Percentiles rank a stretch among this genome's conserved stretches.
These are phyloP conservation scores for Corymbia calophylla DNA, from an alignment of 441 rosid species.

Conservation along the genomic window DNA sequence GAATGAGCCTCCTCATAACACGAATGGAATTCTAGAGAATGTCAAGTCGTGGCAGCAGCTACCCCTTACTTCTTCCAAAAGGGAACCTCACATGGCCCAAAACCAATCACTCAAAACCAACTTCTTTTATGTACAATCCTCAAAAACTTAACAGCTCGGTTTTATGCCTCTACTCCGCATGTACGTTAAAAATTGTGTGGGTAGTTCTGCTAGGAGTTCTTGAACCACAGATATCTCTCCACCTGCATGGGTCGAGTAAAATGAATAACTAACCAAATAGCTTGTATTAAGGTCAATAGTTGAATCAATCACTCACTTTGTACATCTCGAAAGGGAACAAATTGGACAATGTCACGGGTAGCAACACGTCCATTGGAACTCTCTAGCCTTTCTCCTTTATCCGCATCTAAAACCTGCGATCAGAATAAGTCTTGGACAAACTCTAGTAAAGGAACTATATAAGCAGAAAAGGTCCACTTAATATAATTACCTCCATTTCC, in stretches of 20 bases:
- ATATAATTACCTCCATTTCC: slow-evolving; percentile 79
- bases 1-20: not conserved
- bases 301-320: slow-evolving; percentile 45
- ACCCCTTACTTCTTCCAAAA: not conserved
- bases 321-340: slow-evolving; percentile 66
- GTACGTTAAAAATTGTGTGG: slow-evolving; percentile 68
- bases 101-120: not conserved
- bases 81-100: not conserved
- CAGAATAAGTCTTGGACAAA: not conserved
- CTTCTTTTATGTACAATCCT: not conserved
- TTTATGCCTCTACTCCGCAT: slow-evolving; percentile 60
- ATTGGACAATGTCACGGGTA: slow-evolving; percentile 87
- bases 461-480: not conserved
- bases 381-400: slow-evolving; percentile 82
- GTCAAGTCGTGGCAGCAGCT: not conserved
- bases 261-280: not conserved
- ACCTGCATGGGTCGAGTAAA: slow-evolving; percentile 31
- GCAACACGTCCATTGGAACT: slow-evolving; percentile 78
- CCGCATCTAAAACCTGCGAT: slow-evolving; percentile 69
- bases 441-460: not conserved
- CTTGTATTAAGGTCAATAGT: not conserved
- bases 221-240: slow-evolving; percentile 74
- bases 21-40: not conserved
- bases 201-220: slow-evolving; percentile 76
- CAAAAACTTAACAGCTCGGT: slow-evolving; percentile 15